Base-by-base conservation (phyloP, 1,139 yeast genomes). In the Hemisphaericaspora subhashii region DNA sequence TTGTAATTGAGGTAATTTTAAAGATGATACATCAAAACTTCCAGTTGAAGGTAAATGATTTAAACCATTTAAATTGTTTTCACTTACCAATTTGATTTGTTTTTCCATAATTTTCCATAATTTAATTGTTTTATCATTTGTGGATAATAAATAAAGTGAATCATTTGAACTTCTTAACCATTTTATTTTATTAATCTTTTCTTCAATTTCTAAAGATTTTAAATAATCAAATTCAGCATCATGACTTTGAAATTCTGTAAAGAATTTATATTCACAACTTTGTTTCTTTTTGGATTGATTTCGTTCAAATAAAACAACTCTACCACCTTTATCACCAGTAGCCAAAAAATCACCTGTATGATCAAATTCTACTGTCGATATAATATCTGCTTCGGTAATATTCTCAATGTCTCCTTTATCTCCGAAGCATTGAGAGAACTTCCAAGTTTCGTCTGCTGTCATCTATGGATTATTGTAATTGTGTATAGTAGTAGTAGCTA, bases 221-320 rank as follows among this genome's bases (percentile, higher is more conserved):
- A 94, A 74, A 66, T 94, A 94, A 67, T 92, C 99, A 58, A 94
- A 94, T 64, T 94, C 98, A 8, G 98, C 97, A 62, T 94, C 99
- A 65, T 94, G 99, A 58, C 92, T 81, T 69, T 94, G 99, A 62
- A 94, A 94, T 64, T 94, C 99, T 18, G 98, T 92, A 60, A 87
- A 85, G 65, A 94, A 94, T 56, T 88, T 81, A 67, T 94, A 94
- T 62, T 94, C 98, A 62, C 98, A 92, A 44, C 58, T 61, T 39
- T 57, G 63, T 46, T 84, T 84, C 60, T 82, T 81, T 58, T 86
- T 86, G 46, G 71, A 65, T 51, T 82, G 84, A 61, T 88, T 89
- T 53, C 98, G 78, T 64, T 92, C 98, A 64, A 94, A 94, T 41
- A 94, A 68, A 11, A 94, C 99, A 30, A 94, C 97, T 51, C 99